phyloP scores from a whole-genome alignment of 2,329 filamentous ascomycete species.

The Dothistroma pini region DNA sequence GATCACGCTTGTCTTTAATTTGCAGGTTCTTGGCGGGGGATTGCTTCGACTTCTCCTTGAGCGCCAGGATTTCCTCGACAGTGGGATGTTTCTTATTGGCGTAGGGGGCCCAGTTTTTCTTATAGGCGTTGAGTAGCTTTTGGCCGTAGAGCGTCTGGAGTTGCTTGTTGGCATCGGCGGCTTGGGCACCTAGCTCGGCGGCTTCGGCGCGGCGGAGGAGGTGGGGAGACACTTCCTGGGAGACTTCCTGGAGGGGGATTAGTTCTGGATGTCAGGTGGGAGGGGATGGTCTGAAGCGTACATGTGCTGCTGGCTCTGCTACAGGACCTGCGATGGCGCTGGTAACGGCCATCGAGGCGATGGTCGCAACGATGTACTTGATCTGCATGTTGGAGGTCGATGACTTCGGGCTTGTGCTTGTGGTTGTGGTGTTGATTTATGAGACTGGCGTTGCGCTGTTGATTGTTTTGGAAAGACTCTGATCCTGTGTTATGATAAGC shows the following conservation, averaged over 20 bases:
- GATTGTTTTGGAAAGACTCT: background rate
- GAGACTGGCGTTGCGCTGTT: background rate
- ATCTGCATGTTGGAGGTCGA: conserved; percentile 3
- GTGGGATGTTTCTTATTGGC: background rate
- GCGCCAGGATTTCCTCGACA: background rate
- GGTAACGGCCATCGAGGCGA: conserved; percentile 5
- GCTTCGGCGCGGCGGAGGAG: background rate
- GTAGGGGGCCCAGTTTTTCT: background rate
- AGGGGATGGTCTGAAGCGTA: background rate
- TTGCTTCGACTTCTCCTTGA: background rate
- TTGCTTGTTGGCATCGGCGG: too few relatives aligned
- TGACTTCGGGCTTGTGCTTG: background rate
- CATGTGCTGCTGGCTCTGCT: background rate
- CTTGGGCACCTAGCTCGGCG: background rate
- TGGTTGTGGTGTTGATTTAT: background rate
- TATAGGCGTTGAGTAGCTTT: background rate
- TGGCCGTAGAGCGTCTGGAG: background rate
- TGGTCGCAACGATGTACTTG: conserved; percentile 6
- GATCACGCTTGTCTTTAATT: background rate
- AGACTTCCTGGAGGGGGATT: background rate
- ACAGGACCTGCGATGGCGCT: conserved; percentile 4
- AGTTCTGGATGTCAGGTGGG: background rate
- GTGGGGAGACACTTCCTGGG: background rate
- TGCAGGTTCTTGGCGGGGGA: background rate
- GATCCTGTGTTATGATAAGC: background rate